Evolutionary conservation across 345 rosid species (phyloP).

Genomic region (Moricandia arvensis): DNA sequence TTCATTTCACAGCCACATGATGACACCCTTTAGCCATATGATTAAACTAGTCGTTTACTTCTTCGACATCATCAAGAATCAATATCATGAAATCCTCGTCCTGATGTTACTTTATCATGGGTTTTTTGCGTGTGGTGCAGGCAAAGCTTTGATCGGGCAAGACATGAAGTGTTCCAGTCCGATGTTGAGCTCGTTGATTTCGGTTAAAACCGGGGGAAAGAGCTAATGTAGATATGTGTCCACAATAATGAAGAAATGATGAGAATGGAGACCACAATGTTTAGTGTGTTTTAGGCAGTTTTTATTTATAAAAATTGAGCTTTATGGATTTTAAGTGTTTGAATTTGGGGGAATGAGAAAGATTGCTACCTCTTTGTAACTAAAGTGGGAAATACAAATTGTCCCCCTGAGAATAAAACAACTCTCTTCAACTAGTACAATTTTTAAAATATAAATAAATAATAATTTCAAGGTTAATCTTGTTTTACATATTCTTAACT

Average conservation of each 20-base stretch:
- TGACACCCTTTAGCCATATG: background rate
- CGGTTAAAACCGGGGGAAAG: slow-evolving; percentile 9
- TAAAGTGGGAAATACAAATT: slow-evolving; percentile 28
- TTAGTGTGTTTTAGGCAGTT: slow-evolving; percentile 32
- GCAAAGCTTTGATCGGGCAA: slow-evolving; percentile 31
- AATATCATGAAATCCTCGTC: too few species aligned
- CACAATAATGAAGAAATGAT: slow-evolving; percentile 28
- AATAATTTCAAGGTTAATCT: too few species aligned
- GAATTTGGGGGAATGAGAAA: slow-evolving; percentile 19
- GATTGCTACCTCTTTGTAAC: slow-evolving; percentile 29
- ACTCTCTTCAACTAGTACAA: slow-evolving; percentile 17
- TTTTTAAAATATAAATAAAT: background rate
- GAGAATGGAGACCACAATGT: slow-evolving; percentile 11
- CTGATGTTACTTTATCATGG: too few species aligned
- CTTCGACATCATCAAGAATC: too few species aligned
- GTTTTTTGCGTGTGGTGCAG: too few species aligned
- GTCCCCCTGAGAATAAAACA: slow-evolving; percentile 29
- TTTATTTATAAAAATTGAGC: slow-evolving; percentile 1
- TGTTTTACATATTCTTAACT: too few species aligned
- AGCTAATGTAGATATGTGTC: slow-evolving; percentile 41
- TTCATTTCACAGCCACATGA: slow-evolving; percentile 9
- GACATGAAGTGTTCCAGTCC: slow-evolving; percentile 1
- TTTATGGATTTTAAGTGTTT: slow-evolving; percentile 12
- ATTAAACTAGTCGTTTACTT: background rate
- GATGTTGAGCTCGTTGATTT: slow-evolving; percentile 25